phyloP scores from a whole-genome alignment of 495 filamentous ascomycete genomes.

The Trichoderma parareesei region DNA sequence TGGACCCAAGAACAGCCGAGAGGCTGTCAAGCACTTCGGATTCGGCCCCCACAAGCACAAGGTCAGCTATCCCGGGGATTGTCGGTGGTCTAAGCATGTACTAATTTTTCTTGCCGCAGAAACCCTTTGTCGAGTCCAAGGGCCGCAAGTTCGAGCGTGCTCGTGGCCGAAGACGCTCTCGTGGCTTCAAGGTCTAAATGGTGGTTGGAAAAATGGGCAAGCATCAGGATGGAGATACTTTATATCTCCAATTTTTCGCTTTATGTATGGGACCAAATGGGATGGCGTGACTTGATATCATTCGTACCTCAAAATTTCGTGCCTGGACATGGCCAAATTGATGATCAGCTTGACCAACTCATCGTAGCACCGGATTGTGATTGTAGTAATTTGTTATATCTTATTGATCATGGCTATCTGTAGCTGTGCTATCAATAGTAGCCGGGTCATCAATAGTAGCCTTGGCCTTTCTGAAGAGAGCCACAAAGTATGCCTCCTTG shows the following conservation, averaged over 20 bases:
- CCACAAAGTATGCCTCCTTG: conserved; percentile 80
- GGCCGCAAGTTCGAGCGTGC: conserved; percentile 98
- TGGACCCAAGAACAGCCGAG: conserved; percentile 92
- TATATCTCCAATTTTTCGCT: conserved; percentile 17
- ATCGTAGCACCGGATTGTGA: neutral
- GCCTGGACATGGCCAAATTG: conserved; percentile 5
- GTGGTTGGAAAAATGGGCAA: conserved; percentile 3
- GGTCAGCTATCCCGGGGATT: conserved; percentile 36
- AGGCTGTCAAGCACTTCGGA: conserved; percentile 98
- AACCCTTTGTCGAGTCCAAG: conserved; percentile 95
- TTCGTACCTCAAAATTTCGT: conserved; percentile 13
- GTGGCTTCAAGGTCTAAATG: conserved; percentile 96
- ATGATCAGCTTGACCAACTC: conserved; percentile 1
- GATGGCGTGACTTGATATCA: conserved; percentile 28
- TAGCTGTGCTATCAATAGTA: conserved; percentile 3
- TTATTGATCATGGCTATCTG: too few relatives aligned
- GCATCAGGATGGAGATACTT: conserved; percentile 15
- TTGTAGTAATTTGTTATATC: neutral
- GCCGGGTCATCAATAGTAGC: conserved; percentile 20
- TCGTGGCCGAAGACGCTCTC: conserved; percentile 91
- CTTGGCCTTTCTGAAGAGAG: conserved; percentile 48
- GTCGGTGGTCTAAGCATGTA: neutral
- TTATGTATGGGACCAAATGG: conserved; percentile 26
- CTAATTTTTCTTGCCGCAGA: conserved; percentile 40
- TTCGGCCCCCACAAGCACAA: conserved; percentile 96